phyloP scores from a whole-genome alignment of 129 eudicot genomes.

The Flaveria linearis region DNA sequence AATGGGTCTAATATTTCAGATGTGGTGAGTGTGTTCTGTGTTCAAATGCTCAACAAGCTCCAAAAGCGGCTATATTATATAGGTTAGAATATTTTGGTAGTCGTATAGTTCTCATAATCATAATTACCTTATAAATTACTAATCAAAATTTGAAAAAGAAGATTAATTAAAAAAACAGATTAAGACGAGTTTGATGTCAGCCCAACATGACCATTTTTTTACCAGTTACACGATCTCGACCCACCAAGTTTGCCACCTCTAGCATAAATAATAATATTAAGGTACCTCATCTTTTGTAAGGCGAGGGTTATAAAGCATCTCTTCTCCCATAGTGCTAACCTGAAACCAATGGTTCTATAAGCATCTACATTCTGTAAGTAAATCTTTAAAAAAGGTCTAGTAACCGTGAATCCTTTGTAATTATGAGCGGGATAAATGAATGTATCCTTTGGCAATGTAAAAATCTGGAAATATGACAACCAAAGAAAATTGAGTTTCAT shows the following conservation, averaged over 20 bases:
- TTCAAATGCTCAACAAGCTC: neutral
- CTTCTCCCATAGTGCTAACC: slow-evolving; percentile 96
- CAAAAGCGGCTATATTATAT: neutral
- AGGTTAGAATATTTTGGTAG: neutral
- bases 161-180: too few relatives aligned
- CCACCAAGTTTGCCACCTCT: neutral
- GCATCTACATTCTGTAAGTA: slow-evolving; percentile 16
- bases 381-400: slow-evolving; percentile 17
- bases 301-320: slow-evolving; percentile 82
- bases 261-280: neutral
- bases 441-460: slow-evolving; percentile 86
- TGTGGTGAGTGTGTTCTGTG: neutral
- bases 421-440: slow-evolving; percentile 94
- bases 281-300: slow-evolving; percentile 86
- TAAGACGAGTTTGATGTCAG: slow-evolving; percentile 4
- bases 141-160: neutral
- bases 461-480: slow-evolving; percentile 54
- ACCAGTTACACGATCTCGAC: neutral
- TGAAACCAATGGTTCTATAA: slow-evolving; percentile 30
- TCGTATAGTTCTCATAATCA: neutral
- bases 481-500: slow-evolving; percentile 16
- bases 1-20: neutral
- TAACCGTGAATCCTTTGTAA: slow-evolving; percentile 91
- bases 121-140: neutral
- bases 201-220: neutral